Conservation (phyloP, 202 grass and related monocot species). For the Cymbopogon flexuosus region DNA sequence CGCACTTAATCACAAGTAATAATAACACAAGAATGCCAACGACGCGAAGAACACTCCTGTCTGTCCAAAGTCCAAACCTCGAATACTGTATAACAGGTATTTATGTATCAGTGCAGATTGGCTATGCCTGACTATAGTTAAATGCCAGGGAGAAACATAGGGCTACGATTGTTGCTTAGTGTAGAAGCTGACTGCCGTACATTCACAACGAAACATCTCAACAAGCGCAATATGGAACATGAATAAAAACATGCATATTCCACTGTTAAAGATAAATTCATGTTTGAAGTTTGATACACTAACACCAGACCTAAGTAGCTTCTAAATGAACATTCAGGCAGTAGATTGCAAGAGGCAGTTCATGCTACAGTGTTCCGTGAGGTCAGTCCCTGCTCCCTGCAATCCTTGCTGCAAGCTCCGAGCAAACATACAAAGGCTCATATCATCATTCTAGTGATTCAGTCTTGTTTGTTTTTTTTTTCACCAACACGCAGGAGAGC, state of each 20-base stretch:
- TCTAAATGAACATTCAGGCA: slow-evolving; percentile 23
- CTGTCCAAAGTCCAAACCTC: neutral
- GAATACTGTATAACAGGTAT: neutral
- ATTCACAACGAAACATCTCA: neutral
- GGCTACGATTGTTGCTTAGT: neutral
- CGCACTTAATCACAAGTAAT: neutral
- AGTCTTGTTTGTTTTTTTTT: neutral
- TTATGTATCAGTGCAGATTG: neutral
- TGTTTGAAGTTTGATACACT: slow-evolving; percentile 21
- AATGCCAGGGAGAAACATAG: neutral
- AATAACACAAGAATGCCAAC: neutral
- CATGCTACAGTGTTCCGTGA: neutral
- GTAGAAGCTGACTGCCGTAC: neutral
- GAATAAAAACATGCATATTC: neutral
- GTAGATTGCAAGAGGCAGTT: neutral
- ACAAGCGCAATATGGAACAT: neutral
- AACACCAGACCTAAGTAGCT: slow-evolving; percentile 18
- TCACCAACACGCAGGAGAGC: slow-evolving; percentile 31
- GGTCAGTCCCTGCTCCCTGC: neutral
- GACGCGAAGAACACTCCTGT: neutral
- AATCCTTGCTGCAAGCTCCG: neutral
- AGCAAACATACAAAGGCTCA: neutral
- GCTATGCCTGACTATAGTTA: neutral
- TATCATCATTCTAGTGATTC: neutral
- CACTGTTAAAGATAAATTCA: neutral